Percentiles rank a stretch among this genome's conserved stretches.
Evolutionary conservation across 345 rosid genomes (phyloP).

Genomic region (Murraya paniculata): DNA sequence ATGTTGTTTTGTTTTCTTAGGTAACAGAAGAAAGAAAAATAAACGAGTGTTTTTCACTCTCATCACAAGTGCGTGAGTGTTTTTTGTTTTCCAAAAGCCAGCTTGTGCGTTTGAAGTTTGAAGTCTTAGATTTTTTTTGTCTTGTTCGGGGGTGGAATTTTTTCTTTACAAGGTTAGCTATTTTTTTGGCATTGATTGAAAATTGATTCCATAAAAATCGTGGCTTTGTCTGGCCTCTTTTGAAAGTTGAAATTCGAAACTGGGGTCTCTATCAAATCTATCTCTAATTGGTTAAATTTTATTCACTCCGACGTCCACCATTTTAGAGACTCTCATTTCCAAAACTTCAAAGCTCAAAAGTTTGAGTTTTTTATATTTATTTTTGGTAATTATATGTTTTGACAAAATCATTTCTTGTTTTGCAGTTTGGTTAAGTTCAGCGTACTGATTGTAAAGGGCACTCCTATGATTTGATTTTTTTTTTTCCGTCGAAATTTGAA

Average conservation of each 20-base stretch:
- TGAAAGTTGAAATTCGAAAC: constrained; percentile 12
- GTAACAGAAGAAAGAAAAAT: not conserved
- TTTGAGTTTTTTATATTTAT: not conserved
- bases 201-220: constrained; percentile 22
- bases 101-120: not conserved
- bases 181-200: constrained; percentile 24
- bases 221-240: constrained; percentile 27
- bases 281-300: constrained; percentile 34
- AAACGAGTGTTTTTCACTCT: not conserved
- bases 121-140: not conserved
- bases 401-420: constrained; percentile 3
- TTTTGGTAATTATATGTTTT: constrained; percentile 11
- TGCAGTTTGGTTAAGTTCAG: constrained; percentile 27
- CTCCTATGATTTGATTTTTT: constrained; percentile 18
- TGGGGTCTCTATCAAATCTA: constrained; percentile 41
- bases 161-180: constrained; percentile 23
- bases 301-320: constrained; percentile 25
- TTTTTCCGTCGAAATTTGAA: constrained; percentile 17
- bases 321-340: constrained; percentile 27
- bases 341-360: constrained; percentile 13
- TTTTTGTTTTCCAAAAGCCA: not conserved
- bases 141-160: too few relatives aligned
- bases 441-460: constrained; percentile 22
- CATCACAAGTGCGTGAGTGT: not conserved
- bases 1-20: not conserved